A percentile compares a stretch with the other conserved stretches of the same genome.
Evolutionary conservation across 2,329 filamentous ascomycete genomes (phyloP).

Genomic region (Cercospora sp.): DNA sequence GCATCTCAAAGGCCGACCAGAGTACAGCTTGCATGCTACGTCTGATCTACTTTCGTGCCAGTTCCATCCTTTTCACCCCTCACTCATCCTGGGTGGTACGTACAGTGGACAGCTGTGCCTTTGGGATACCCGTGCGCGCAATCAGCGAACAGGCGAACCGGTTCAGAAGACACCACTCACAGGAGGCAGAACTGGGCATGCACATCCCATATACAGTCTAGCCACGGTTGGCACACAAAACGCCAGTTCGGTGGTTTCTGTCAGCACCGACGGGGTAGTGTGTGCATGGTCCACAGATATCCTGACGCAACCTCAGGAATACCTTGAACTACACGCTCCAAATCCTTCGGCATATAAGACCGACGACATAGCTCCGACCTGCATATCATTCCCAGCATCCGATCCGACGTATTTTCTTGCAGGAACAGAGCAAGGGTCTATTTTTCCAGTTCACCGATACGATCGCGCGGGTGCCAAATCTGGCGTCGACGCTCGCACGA

Average conservation of each 20-base stretch:
- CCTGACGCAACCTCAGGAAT: constrained; percentile 93
- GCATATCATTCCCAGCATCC: constrained; percentile 88
- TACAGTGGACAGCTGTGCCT: constrained; percentile 95
- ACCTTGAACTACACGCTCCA: constrained; percentile 82
- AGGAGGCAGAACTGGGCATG: constrained; percentile 76
- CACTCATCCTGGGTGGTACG: constrained; percentile 90
- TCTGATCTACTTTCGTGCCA: constrained; percentile 94
- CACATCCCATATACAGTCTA: constrained; percentile 92
- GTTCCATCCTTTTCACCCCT: constrained; percentile 98
- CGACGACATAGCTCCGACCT: constrained; percentile 92
- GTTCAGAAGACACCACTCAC: constrained; percentile 96
- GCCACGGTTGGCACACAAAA: constrained; percentile 98
- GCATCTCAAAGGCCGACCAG: constrained; percentile 88
- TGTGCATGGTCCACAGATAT: constrained; percentile 98
- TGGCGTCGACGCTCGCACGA: constrained; percentile 84
- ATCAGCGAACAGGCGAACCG: constrained; percentile 62
- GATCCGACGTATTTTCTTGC: constrained; percentile 98
- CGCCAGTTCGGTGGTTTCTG: constrained; percentile 96
- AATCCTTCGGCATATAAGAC: constrained; percentile 70
- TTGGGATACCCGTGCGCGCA: constrained; percentile 89
- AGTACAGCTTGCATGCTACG: constrained; percentile 95
- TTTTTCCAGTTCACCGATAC: constrained; percentile 95
- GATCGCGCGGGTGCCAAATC: constrained; percentile 96
- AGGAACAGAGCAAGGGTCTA: constrained; percentile 92
- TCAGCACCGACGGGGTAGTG: constrained; percentile 92